Evolutionary conservation across 306 rosid species (phyloP).

Genomic region (Pachyrhizus erosus): DNA sequence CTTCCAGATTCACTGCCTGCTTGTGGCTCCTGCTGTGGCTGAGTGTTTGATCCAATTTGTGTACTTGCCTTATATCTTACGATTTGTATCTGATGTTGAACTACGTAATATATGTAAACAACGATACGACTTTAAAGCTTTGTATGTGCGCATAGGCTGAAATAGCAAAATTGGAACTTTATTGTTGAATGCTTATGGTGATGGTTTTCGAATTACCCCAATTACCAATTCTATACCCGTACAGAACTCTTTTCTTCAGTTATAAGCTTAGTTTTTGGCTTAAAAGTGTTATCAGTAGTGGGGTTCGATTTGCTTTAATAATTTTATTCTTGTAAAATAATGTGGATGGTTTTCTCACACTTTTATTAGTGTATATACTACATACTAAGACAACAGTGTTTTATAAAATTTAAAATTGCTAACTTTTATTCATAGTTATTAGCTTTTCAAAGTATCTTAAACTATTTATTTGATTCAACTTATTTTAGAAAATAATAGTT

Average conservation of each 20-base stretch:
- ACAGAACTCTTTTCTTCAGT: background rate
- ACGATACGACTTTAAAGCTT: background rate
- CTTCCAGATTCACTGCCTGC: slow-evolving; percentile 87
- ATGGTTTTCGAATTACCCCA: background rate
- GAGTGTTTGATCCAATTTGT: slow-evolving; percentile 26
- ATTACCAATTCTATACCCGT: background rate
- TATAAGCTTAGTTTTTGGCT: too few species aligned
- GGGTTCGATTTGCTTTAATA: too few species aligned
- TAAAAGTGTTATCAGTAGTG: too few species aligned
- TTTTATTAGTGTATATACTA: too few species aligned
- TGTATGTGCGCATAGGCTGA: background rate
- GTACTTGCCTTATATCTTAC: background rate
- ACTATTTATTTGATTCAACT: too few species aligned
- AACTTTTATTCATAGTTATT: too few species aligned
- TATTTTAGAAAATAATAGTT: too few species aligned
- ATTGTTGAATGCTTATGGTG: background rate
- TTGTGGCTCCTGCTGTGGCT: slow-evolving; percentile 99
- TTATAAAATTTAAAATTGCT: too few species aligned
- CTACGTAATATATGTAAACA: slow-evolving; percentile 19
- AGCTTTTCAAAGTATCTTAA: too few species aligned
- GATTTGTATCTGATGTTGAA: slow-evolving; percentile 21
- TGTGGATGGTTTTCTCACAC: too few species aligned
- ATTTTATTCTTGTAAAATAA: too few species aligned
- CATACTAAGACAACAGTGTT: too few species aligned
- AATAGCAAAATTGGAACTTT: background rate